Evolutionary conservation across 805 yeast species (phyloP).

Genomic region (Kregervanrija delftensis): DNA sequence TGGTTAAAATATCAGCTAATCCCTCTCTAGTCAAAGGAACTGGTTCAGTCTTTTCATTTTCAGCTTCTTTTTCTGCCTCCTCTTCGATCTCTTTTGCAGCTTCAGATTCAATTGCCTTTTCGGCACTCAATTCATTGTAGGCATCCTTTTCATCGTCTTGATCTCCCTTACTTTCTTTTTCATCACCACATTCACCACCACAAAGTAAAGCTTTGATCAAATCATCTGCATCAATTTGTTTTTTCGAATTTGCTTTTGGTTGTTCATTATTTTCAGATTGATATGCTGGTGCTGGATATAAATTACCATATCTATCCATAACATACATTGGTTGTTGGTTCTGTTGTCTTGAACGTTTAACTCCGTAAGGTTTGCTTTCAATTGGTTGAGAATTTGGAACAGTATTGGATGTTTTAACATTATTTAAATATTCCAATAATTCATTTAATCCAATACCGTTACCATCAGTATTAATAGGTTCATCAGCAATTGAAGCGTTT

Average conservation of each 20-base stretch:
- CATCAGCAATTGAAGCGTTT: no score
- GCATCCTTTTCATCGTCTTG: not conserved
- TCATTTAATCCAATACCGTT: no score
- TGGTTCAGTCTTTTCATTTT: not conserved
- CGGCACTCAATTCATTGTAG: not conserved
- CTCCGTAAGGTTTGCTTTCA: no score
- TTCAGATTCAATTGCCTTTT: not conserved
- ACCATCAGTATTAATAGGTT: no score
- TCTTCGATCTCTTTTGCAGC: constrained; percentile 1
- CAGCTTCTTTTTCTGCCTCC: not conserved
- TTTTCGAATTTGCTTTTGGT: not conserved
- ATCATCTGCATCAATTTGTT: constrained; percentile 6
- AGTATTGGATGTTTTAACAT: no score
- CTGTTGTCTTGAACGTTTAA: no score
- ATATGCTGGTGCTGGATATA: constrained; percentile 5
- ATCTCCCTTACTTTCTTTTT: not conserved
- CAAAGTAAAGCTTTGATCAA: constrained; percentile 6
- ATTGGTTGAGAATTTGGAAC: no score
- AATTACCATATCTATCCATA: constrained; percentile 9
- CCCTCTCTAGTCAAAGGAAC: constrained; percentile 8
- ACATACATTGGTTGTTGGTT: constrained; percentile 5
- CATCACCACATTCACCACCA: constrained; percentile 1
- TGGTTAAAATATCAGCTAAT: constrained; percentile 7
- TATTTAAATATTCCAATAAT: no score
- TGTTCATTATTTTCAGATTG: not conserved